Evolutionary conservation across 1,284 basidiomycete species (phyloP).

Genomic region (Phlebopus sp.): DNA sequence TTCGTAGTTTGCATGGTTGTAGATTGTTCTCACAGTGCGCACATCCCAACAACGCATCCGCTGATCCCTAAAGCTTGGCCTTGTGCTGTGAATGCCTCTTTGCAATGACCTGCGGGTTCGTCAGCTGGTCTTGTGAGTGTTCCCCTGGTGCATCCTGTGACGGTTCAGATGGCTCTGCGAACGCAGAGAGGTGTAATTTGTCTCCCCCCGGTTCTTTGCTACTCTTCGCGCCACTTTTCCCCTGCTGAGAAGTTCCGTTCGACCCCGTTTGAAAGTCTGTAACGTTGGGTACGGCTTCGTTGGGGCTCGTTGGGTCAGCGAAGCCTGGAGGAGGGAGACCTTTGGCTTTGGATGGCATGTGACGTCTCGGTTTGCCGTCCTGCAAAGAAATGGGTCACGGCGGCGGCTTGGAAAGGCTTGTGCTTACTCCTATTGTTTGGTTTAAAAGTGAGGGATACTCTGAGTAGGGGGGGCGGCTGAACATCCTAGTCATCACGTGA

Average conservation of each 20-base stretch:
- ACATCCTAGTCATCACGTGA: too few species aligned
- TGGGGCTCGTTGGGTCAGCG: background rate
- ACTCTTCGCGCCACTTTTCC: background rate
- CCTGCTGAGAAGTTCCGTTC: background rate
- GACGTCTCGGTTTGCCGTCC: background rate
- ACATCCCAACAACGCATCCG: background rate
- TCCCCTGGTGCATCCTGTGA: constrained; percentile 28
- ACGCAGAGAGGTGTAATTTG: constrained; percentile 22
- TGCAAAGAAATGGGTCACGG: background rate
- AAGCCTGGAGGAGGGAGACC: background rate
- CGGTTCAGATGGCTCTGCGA: constrained; percentile 35
- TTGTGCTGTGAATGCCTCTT: background rate
- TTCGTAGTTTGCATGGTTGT: background rate
- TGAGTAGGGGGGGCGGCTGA: too few species aligned
- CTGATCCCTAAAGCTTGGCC: constrained; percentile 6
- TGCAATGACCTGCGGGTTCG: constrained; percentile 33
- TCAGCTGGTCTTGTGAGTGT: constrained; percentile 24
- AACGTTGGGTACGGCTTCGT: background rate
- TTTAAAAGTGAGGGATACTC: too few species aligned
- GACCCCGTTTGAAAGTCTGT: background rate
- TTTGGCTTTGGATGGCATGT: constrained; percentile 5
- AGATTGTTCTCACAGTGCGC: background rate
- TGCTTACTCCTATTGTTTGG: too few species aligned
- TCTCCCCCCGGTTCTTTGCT: background rate
- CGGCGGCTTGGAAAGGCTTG: too few species aligned